phyloP scores from a whole-genome alignment of 2,329 filamentous ascomycete species.

The Trichoderma gracile region DNA sequence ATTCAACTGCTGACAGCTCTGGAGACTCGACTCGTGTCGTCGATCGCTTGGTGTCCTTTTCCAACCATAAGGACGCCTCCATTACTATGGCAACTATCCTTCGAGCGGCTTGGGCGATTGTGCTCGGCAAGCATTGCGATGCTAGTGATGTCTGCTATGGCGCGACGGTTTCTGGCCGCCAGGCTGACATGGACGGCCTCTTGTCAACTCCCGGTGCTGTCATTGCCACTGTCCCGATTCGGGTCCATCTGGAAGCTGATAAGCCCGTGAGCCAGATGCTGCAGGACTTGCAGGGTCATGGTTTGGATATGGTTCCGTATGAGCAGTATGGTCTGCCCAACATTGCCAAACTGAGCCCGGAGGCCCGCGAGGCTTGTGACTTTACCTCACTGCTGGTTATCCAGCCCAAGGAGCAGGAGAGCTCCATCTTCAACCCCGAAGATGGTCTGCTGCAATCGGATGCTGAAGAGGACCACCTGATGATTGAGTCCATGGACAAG shows the following conservation, averaged over 20 bases:
- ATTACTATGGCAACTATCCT: constrained; percentile 18
- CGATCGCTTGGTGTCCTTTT: background rate
- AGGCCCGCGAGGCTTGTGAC: constrained; percentile 21
- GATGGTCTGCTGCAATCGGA: constrained; percentile 2
- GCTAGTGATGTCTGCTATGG: constrained; percentile 12
- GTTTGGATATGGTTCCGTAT: constrained; percentile 30
- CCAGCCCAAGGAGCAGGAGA: constrained; percentile 17
- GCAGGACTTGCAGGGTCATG: constrained; percentile 27
- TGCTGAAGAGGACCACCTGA: constrained; percentile 5
- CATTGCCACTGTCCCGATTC: constrained; percentile 29
- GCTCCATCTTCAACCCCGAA: background rate
- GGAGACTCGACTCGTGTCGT: background rate
- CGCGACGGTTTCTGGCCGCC: constrained; percentile 25
- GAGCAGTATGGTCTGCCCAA: constrained; percentile 31
- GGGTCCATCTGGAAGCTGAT: constrained; percentile 23
- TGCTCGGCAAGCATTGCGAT: constrained; percentile 4
- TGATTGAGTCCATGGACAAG: constrained; percentile 14
- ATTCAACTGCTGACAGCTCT: background rate
- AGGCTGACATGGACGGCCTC: constrained; percentile 26
- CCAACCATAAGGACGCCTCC: background rate
- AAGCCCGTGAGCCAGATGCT: constrained; percentile 25
- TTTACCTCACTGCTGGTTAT: constrained; percentile 19
- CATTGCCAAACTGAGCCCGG: constrained; percentile 30
- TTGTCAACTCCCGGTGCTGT: constrained; percentile 27
- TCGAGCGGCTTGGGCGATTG: constrained; percentile 23